These are phyloP conservation scores for Hordeum marinum DNA, from an alignment of 176 grass and related monocot species.

Conservation along the genomic window DNA sequence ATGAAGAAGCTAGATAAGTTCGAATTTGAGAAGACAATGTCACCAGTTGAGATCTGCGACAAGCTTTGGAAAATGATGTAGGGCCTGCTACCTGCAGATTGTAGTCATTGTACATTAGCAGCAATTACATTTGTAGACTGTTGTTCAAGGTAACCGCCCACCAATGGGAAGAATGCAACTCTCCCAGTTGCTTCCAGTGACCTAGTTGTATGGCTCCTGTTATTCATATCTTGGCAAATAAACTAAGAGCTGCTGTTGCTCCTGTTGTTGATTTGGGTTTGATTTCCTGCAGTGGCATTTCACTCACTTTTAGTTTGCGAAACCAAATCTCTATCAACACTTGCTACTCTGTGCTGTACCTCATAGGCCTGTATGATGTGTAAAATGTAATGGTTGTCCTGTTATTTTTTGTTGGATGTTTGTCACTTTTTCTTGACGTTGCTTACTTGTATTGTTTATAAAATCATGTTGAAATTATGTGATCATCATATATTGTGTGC, in stretches of 20 bases:
- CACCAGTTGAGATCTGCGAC: conserved; percentile 42
- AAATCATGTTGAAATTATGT: neutral
- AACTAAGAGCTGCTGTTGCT: neutral
- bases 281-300: neutral
- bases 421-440: neutral
- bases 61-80: conserved; percentile 66
- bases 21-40: conserved; percentile 36
- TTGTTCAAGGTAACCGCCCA: neutral
- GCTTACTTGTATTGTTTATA: neutral
- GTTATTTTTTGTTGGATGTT: neutral
- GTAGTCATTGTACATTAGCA: neutral
- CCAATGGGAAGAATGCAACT: neutral
- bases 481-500: neutral
- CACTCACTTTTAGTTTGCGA: neutral
- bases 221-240: conserved; percentile 5
- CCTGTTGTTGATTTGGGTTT: neutral
- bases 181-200: neutral
- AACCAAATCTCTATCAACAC: neutral
- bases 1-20: conserved; percentile 55
- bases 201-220: neutral
- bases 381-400: neutral
- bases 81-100: neutral
- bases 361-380: neutral
- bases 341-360: neutral
- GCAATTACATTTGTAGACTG: conserved; percentile 2